phyloP scores from a whole-genome alignment of 1,284 basidiomycete genomes.

The Trichosporon ovoides region DNA sequence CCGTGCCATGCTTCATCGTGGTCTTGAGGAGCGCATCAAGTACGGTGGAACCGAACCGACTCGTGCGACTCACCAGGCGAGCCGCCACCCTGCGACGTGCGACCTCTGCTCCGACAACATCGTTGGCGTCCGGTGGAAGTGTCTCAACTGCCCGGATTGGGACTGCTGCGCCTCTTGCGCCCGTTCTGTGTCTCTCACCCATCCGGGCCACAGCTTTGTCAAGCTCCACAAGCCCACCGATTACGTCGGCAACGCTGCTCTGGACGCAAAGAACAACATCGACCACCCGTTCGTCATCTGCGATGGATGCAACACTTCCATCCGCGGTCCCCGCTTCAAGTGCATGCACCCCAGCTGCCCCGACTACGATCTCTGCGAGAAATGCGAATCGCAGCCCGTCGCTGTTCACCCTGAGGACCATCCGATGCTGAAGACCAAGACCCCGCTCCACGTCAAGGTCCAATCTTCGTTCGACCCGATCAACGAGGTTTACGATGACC shows the following conservation, averaged over 20 bases:
- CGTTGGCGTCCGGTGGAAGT: conserved; percentile 46
- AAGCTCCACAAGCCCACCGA: conserved; percentile 58
- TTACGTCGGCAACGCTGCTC: conserved; percentile 26
- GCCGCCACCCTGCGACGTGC: conserved; percentile 40
- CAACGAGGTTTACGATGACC: conserved; percentile 20
- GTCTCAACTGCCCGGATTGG: conserved; percentile 49
- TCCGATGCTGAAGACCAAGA: conserved; percentile 71
- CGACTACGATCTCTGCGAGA: conserved; percentile 76
- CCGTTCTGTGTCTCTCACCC: conserved; percentile 59
- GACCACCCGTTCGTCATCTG: conserved; percentile 40
- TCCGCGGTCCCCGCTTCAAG: conserved; percentile 52
- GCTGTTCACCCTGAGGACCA: conserved; percentile 67
- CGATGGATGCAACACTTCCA: conserved; percentile 40
- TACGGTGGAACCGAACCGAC: conserved; percentile 20
- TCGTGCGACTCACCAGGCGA: conserved; percentile 15
- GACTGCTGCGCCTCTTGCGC: conserved; percentile 65
- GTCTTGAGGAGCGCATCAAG: conserved; percentile 41
- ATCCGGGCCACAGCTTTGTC: conserved; percentile 72
- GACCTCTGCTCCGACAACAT: conserved; percentile 41
- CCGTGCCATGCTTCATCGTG: conserved; percentile 44
- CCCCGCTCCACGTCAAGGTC: conserved; percentile 36
- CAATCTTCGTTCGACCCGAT: conserved; percentile 26
- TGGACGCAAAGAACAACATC: conserved; percentile 52
- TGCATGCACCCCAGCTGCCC: conserved; percentile 70
- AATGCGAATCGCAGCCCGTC: conserved; percentile 75